Evolutionary conservation across 2,329 filamentous ascomycete species (phyloP).

Genomic region (Pseudocercospora ulei): DNA sequence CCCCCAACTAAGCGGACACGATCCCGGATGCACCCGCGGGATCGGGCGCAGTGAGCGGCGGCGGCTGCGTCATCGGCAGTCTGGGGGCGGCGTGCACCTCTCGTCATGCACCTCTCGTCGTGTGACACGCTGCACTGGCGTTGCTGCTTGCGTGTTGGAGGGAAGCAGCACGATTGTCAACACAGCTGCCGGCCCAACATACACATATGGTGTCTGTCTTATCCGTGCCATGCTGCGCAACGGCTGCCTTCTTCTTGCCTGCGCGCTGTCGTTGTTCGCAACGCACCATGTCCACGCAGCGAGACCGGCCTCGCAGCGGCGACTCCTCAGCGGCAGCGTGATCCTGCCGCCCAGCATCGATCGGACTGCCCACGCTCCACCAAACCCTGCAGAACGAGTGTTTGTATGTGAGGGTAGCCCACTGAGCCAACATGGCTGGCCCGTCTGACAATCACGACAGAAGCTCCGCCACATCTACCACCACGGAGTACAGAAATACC

Average conservation of each 20-base stretch:
- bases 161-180: constrained; percentile 13
- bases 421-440: no score
- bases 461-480: constrained; percentile 83
- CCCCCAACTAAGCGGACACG: constrained; percentile 4
- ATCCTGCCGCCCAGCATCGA: constrained; percentile 10
- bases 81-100: constrained; percentile 4
- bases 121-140: no score
- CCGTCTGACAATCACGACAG: constrained; percentile 31
- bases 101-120: constrained; percentile 3
- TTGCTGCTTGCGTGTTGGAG: constrained; percentile 9
- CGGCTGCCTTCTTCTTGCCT: constrained; percentile 22
- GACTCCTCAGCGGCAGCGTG: constrained; percentile 3
- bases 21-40: constrained; percentile 3
- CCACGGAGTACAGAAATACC: constrained; percentile 73
- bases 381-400: constrained; percentile 12
- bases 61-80: constrained; percentile 1
- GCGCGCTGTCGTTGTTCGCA: constrained; percentile 15
- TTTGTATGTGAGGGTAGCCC: constrained; percentile 12
- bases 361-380: neutral
- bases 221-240: constrained; percentile 20
- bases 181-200: constrained; percentile 1
- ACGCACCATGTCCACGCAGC: constrained; percentile 12
- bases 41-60: constrained; percentile 5
- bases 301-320: constrained; percentile 11
- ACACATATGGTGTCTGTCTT: no score